Conservation (phyloP, 129 eudicot genomes). For the Erigeron canadensis region DNA sequence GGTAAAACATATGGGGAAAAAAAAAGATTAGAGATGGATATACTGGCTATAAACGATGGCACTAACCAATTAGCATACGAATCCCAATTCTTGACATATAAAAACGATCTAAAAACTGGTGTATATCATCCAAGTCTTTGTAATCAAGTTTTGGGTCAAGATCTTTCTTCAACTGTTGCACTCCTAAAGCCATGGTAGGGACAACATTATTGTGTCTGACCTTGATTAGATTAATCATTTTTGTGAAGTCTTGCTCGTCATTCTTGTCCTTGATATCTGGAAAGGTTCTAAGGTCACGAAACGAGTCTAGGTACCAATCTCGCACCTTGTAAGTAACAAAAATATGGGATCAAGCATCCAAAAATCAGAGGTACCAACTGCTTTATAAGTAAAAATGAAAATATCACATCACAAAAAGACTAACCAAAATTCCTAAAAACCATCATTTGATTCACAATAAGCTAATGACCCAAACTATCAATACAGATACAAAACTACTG, state of each 20-base stretch:
- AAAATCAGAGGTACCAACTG: background rate
- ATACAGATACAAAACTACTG: too few relatives aligned
- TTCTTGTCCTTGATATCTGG: conserved; percentile 74
- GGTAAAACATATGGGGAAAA: background rate
- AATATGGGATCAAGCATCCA: conserved; percentile 17
- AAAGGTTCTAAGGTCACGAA: conserved; percentile 83
- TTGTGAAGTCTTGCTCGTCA: conserved; percentile 76
- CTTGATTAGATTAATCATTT: conserved; percentile 85
- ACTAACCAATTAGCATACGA: conserved; percentile 93
- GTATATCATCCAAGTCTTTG: conserved; percentile 69
- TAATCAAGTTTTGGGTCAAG: conserved; percentile 62
- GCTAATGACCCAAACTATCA: too few relatives aligned
- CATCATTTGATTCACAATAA: too few relatives aligned
- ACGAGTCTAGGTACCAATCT: conserved; percentile 97
- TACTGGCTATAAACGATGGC: conserved; percentile 7
- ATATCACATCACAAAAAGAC: too few relatives aligned
- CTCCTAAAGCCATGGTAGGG: conserved; percentile 95
- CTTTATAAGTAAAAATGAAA: too few relatives aligned
- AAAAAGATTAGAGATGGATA: background rate
- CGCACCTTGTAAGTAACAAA: conserved; percentile 56
- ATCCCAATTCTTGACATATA: conserved; percentile 98
- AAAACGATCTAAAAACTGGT: conserved; percentile 94
- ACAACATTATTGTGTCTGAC: conserved; percentile 98
- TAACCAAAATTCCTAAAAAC: too few relatives aligned
- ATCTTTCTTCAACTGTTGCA: conserved; percentile 82